Conservation (phyloP, 2,329 filamentous ascomycete species). For the Apiospora pterosperma region DNA sequence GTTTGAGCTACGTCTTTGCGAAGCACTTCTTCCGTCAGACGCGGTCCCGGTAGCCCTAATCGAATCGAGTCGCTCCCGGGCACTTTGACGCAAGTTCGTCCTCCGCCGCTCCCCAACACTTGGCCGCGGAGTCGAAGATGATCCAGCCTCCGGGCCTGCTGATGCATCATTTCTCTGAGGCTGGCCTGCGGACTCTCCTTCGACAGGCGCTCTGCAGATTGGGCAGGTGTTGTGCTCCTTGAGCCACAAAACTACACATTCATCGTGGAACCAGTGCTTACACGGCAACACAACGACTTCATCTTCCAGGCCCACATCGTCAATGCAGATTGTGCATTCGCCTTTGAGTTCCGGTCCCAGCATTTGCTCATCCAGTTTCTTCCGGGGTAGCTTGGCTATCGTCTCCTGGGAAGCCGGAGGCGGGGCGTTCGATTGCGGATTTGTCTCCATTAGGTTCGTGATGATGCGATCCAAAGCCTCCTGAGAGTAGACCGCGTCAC, state of each 20-base stretch:
- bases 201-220: constrained; percentile 64
- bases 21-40: constrained; percentile 12
- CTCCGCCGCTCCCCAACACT: constrained; percentile 18
- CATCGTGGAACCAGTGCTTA: constrained; percentile 88
- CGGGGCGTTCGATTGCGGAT: constrained; percentile 71
- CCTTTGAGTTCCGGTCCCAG: constrained; percentile 62
- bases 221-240: constrained; percentile 91
- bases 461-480: constrained; percentile 89
- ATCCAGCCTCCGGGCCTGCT: constrained; percentile 2
- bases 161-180: not conserved
- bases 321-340: constrained; percentile 95
- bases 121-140: constrained; percentile 14
- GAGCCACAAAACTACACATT: constrained; percentile 80
- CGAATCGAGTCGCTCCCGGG: constrained; percentile 19
- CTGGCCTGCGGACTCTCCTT: constrained; percentile 18
- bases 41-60: constrained; percentile 14
- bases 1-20: constrained; percentile 18
- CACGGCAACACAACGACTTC: constrained; percentile 79
- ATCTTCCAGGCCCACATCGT: constrained; percentile 69
- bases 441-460: constrained; percentile 81
- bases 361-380: constrained; percentile 67
- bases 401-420: constrained; percentile 75
- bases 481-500: constrained; percentile 87
- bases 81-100: constrained; percentile 15
- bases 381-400: constrained; percentile 70